phyloP scores from a whole-genome alignment of 164 flowering plant species.

The Protea cynaroides region DNA sequence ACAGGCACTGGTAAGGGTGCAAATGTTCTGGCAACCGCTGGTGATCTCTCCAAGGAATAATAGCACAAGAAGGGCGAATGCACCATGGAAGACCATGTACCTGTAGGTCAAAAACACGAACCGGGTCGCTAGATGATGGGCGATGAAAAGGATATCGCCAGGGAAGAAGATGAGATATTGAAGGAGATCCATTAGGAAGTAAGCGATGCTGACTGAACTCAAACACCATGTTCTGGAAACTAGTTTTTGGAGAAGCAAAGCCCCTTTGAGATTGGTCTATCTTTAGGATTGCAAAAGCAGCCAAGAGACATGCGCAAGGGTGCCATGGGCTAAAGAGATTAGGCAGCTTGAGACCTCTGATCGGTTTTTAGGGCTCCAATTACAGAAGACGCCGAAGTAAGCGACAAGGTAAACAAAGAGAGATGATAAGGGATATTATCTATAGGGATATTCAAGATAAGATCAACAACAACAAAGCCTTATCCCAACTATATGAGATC shows the following conservation, averaged over 20 bases:
- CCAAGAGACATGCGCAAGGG: constrained; percentile 75
- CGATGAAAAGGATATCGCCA: constrained; percentile 70
- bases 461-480: too few species aligned
- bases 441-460: too few species aligned
- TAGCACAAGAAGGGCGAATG: constrained; percentile 52
- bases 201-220: constrained; percentile 80
- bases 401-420: constrained; percentile 56
- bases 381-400: constrained; percentile 50
- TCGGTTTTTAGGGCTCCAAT: constrained; percentile 51
- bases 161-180: constrained; percentile 75
- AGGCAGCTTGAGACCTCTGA: constrained; percentile 78
- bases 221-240: constrained; percentile 45
- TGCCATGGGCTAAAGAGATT: constrained; percentile 76
- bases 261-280: constrained; percentile 16
- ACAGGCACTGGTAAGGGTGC: constrained; percentile 63
- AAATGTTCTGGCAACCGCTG: constrained; percentile 75
- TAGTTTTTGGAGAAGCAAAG: constrained; percentile 57
- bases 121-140: constrained; percentile 77
- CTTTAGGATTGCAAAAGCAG: constrained; percentile 26
- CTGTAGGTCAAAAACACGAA: constrained; percentile 83
- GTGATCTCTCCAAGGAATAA: constrained; percentile 75
- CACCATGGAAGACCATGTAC: constrained; percentile 56
- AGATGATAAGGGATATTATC: too few species aligned
- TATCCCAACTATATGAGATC: too few species aligned
- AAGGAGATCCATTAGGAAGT: constrained; percentile 62